phyloP scores from a whole-genome alignment of 345 rosid species.

The Citrus medica region DNA sequence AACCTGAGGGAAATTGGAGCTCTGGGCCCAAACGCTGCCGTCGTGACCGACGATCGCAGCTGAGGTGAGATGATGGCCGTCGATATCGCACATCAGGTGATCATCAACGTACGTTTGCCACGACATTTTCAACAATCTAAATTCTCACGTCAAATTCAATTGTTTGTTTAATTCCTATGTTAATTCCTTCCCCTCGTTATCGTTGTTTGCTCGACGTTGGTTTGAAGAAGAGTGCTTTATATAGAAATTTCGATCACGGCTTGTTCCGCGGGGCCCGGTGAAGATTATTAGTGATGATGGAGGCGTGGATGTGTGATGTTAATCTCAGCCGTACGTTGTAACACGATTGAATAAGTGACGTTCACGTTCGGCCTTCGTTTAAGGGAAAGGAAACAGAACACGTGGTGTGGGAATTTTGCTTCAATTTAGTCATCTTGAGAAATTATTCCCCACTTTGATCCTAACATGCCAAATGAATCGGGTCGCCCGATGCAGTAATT shows the following conservation, averaged over 20 bases:
- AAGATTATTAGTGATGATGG: background rate
- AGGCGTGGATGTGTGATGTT: background rate
- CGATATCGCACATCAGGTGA: constrained; percentile 44
- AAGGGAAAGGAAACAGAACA: background rate
- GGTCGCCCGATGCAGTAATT: too few species aligned
- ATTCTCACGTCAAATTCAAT: background rate
- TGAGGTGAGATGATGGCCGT: constrained; percentile 37
- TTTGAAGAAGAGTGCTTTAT: constrained; percentile 22
- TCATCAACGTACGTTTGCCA: constrained; percentile 55
- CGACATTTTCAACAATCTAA: constrained; percentile 30
- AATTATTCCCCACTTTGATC: background rate
- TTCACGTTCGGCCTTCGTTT: constrained; percentile 20
- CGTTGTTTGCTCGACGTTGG: background rate
- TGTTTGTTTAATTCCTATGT: background rate
- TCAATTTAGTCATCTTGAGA: background rate
- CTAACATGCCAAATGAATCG: too few species aligned
- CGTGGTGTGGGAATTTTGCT: background rate
- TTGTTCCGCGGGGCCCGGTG: constrained; percentile 5
- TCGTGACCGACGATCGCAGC: constrained; percentile 51
- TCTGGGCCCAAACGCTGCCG: constrained; percentile 53
- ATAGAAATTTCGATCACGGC: constrained; percentile 8
- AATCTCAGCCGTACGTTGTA: constrained; percentile 21
- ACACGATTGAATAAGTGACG: constrained; percentile 28
- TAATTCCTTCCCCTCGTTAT: background rate
- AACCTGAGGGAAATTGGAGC: constrained; percentile 37